These are phyloP conservation scores for Berberis vulgaris DNA, from an alignment of 164 flowering plant species.

Conservation along the genomic window DNA sequence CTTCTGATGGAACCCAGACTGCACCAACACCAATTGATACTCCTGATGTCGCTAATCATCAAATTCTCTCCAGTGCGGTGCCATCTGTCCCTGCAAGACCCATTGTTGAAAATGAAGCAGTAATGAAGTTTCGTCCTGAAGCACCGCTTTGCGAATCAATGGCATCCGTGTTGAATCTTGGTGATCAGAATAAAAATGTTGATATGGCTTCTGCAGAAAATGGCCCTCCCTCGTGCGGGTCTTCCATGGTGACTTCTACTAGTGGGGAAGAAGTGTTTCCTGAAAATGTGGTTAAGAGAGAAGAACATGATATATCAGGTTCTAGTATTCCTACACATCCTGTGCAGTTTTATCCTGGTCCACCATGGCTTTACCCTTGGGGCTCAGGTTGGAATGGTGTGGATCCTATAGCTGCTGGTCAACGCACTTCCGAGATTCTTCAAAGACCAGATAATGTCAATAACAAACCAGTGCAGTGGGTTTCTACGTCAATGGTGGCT, in stretches of 20 bases:
- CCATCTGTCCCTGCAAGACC: conserved; percentile 20
- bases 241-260: conserved; percentile 14
- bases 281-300: conserved; percentile 20
- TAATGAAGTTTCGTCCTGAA: conserved; percentile 52
- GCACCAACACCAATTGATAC: conserved; percentile 29
- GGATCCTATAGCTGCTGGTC: too few species aligned
- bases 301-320: conserved; percentile 19
- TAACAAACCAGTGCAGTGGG: too few species aligned
- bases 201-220: too few species aligned
- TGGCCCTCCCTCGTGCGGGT: too few species aligned
- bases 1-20: conserved; percentile 46
- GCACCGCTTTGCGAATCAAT: conserved; percentile 50
- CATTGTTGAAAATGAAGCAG: conserved; percentile 27
- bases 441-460: too few species aligned
- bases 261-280: conserved; percentile 29
- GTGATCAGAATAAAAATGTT: conserved; percentile 28
- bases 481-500: conserved; percentile 25
- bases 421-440: too few species aligned
- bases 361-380: conserved; percentile 58
- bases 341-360: conserved; percentile 35
- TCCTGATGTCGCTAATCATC: neutral
- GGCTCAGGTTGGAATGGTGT: conserved; percentile 22
- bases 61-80: neutral
- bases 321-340: conserved; percentile 37
- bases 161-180: conserved; percentile 42